phyloP scores from a whole-genome alignment of 2,329 filamentous ascomycete species.

The Exophiala oligosperma region DNA sequence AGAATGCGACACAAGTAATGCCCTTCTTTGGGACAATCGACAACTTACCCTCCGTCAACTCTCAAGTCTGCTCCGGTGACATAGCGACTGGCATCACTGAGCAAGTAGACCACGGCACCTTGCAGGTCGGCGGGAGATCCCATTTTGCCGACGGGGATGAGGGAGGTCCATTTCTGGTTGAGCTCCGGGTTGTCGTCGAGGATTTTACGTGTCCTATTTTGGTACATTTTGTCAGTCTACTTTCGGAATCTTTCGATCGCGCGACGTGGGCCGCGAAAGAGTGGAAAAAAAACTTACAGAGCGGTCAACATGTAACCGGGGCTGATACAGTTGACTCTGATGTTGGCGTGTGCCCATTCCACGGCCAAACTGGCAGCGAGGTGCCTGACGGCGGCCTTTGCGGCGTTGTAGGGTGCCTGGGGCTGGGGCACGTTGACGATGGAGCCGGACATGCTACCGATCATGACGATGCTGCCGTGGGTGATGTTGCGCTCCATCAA shows the following conservation, averaged over 20 bases:
- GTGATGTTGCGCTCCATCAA: constrained; percentile 69
- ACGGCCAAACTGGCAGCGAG: constrained; percentile 84
- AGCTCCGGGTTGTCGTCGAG: constrained; percentile 90
- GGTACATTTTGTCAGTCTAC: not conserved
- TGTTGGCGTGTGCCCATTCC: constrained; percentile 85
- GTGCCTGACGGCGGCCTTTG: constrained; percentile 90
- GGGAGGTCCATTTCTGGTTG: constrained; percentile 83
- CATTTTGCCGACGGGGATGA: constrained; percentile 94
- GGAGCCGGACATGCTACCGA: constrained; percentile 89
- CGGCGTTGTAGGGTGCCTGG: constrained; percentile 87
- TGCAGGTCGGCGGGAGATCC: constrained; percentile 83
- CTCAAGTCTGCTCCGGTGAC: constrained; percentile 74
- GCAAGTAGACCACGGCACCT: constrained; percentile 85
- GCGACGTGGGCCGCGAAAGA: not conserved
- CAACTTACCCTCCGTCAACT: constrained; percentile 87
- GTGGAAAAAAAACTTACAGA: constrained; percentile 59
- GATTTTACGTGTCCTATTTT: constrained; percentile 80
- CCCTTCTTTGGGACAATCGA: constrained; percentile 42
- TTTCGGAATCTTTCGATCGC: not conserved
- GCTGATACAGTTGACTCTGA: constrained; percentile 92
- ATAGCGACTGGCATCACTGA: constrained; percentile 75
- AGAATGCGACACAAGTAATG: not conserved
- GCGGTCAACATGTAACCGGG: constrained; percentile 97
- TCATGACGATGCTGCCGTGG: constrained; percentile 85
- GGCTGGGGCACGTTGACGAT: constrained; percentile 96